Base-by-base conservation (phyloP, 306 rosid genomes). In the Citrullus mucosospermus region DNA sequence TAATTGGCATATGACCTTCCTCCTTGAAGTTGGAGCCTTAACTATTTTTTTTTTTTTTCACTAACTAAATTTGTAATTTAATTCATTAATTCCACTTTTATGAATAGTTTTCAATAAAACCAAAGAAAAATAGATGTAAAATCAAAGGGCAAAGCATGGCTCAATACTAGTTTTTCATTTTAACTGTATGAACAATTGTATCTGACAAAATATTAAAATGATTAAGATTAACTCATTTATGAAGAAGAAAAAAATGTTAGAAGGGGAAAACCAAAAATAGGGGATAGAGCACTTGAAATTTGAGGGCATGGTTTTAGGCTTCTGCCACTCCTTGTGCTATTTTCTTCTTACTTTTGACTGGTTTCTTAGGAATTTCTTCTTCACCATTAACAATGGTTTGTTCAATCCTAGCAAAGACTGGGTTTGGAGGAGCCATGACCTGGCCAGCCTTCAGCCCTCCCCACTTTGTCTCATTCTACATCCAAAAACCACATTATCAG, bases 371-470 rank as follows among this genome's bases (percentile, higher is more conserved):
- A 75, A 84, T 77, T 65, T 72, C 89, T 9, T 79, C 86, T 54
- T 71, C 83, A 46, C 81, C 84, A 58, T 65, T 87, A 20, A 28
- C 97, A 38, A 83, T 80, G 84, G 44, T 86, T 79, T 75, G 88
- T 86, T 92, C 97, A 87, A 95, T 91, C 89, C 90, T 86, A 6
- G 89, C 93, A 85, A 95, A 92, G 44, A 92, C 79, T 30, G 97
- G 98, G 58, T 87, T 82, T 38, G 98, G 97, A 78, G 87, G 86
- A 78, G 91, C 93, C 97, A 91, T 88, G 56, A 92, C 89, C 82
- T 89, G 96, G 48, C 96, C 98, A 71, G 89, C 88, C 83, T 84
- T 89, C 34, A 95, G 89, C 62, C 93, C 97, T 55, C 98, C 98
- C 98, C 98, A 95, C 77, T 76, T 48, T 73, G 96, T 92, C 84